Evolutionary conservation across 108 stramenopile genomes (phyloP), one percentile per base, ranked within the genome.

Genomic region (Skeletonema marinoi): DNA sequence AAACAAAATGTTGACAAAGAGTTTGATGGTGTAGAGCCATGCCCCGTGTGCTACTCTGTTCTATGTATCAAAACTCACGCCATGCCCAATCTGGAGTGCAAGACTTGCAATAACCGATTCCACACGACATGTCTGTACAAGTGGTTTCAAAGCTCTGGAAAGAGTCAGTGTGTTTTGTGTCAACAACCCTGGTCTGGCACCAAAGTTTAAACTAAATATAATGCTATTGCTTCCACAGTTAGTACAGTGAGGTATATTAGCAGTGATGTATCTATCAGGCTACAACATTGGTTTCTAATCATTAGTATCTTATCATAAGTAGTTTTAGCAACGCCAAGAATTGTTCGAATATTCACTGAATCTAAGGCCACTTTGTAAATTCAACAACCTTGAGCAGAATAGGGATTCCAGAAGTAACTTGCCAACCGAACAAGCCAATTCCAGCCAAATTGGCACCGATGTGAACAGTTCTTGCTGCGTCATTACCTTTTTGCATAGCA

Each of bases 11-110:
- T 98, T 3, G 97, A 99, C 74, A 93, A 96, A 78, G 98, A 98
- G 80, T 98, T 98, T 66, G 97, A 97, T 60, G 99, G 99, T 12
- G 93, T 98, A n/a, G 98, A 98, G 75, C 98, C 99, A 14, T 99
- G 99, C 77, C 98, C 98, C 4, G 93, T 99, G 38, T 99, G 99
- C 79, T 99, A 98, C 72, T 90, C 91, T 17, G 96, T 98, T 17
- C 82, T 99, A 16, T 92, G 96, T 66, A 90, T 91, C 32, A 96
- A 94, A 80, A 90, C 93, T 14, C 92, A 96, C 65, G 86, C 89
- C 25, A 88, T 97, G 75, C 98, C 98, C 16, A 84, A 86, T 65
- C 56, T 96, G 72, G 77, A 95, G 71, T 98, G 97, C 78, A 88
- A 85, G 56, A 90, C 88, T 6, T 98, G 96, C 73, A 73, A 86